Base-by-base conservation (phyloP, 306 rosid species). In the Senna siamea region DNA sequence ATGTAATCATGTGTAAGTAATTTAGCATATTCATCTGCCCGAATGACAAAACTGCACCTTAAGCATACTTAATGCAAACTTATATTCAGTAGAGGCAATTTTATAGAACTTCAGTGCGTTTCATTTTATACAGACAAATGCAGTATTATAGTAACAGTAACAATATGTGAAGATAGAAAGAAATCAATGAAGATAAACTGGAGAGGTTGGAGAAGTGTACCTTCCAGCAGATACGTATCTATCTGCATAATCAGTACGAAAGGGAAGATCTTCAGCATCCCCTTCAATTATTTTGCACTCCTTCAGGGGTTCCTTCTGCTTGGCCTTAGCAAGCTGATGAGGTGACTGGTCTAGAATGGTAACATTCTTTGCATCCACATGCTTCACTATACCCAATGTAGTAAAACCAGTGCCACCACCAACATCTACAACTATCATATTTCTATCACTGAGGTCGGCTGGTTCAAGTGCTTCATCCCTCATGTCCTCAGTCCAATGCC, bases 401-500 rank as follows among this genome's bases (percentile, higher is more conserved):
- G 89, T 86, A 70, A 89, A 86, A 2, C 93, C 93, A 0, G 91
- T 89, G 11, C 93, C 93, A 14, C 93, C 93, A 26, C 93, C 89
- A 23, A 89, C 91, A 75, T 89, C 91, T 7, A 89, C 93, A 1
- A 89, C 91, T 61, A 84, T 52, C 91, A 89, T 84, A 9, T 76
- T 86, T 72, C 87, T 55, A 55, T 86, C 62, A 35, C 20, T 57
- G 12, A 89, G 91, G 66, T 89, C 89, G 9, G 91, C 91, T 1
- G 89, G 89, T 70, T 86, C 93, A 9, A 89, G 89, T 26, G 93
- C 91, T 1, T 89, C 91, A 37, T 89, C 93, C 58, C 93, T 84
- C 91, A 89, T 89, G 58, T 89, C 93, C 81, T 86, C 93, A 10
- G 91, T 89, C 91, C 93, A 89, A 50, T 89, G 93, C 32, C 93